A percentile compares a stretch with the other conserved stretches of the same genome.
Evolutionary conservation across 192 early-diverging fungal species (phyloP).

Genomic region (Coemansia sp.): DNA sequence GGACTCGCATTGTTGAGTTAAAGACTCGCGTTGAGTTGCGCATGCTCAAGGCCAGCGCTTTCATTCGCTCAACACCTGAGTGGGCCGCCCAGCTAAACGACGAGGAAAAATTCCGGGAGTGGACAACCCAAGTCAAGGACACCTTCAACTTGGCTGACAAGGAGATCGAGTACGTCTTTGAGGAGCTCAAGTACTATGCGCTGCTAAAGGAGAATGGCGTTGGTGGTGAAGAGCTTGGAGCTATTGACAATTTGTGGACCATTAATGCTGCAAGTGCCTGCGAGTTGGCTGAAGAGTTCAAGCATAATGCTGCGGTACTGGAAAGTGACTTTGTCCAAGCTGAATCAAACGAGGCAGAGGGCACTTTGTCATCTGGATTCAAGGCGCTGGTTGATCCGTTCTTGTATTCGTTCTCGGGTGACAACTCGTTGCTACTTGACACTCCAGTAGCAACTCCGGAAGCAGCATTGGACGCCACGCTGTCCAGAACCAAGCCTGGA

Average conservation of each 20-base stretch:
- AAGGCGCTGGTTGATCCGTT: neutral
- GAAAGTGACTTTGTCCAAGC: neutral
- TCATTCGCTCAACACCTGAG: neutral
- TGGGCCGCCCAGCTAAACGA: neutral
- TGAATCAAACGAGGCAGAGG: neutral
- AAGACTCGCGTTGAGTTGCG: neutral
- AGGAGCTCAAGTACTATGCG: constrained; percentile 34
- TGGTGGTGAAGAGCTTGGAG: constrained; percentile 29
- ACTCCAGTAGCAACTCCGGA: neutral
- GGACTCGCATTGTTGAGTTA: neutral
- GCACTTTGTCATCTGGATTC: neutral
- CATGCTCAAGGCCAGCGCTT: constrained; percentile 8
- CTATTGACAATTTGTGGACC: constrained; percentile 32
- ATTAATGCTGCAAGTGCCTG: neutral
- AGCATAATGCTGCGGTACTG: neutral
- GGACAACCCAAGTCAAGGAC: neutral
- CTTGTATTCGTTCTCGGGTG: neutral
- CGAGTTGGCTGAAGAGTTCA: constrained; percentile 3
- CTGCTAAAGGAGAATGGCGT: constrained; percentile 8
- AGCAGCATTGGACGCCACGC: neutral
- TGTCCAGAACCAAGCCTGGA: neutral
- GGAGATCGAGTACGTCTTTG: constrained; percentile 23
- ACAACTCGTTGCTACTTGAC: neutral
- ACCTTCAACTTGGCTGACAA: constrained; percentile 15
- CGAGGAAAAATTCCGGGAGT: neutral